Conservation (phyloP, 2,329 filamentous ascomycete species). For the Cephalotrichum gorgonifer region DNA sequence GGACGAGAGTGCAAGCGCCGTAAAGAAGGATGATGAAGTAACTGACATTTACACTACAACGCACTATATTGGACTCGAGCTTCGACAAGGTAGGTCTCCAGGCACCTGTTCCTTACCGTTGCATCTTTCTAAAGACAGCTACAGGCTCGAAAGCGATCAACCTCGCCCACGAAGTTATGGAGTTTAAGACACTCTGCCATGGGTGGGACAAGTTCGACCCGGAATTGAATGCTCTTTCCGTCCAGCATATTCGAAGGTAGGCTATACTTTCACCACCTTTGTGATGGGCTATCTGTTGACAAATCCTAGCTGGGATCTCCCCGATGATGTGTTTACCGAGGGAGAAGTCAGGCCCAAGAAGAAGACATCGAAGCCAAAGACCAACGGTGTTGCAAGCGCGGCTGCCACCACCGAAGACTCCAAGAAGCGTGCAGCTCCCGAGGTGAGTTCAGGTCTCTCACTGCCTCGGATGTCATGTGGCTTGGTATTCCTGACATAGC, state of each 20-base stretch:
- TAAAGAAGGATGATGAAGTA: conserved; percentile 13
- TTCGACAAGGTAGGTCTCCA: conserved; percentile 55
- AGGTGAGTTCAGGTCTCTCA: conserved; percentile 23
- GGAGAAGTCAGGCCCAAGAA: conserved; percentile 62
- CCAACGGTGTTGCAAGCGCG: conserved; percentile 6
- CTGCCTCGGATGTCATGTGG: background rate
- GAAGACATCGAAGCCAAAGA: background rate
- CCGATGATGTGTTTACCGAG: conserved; percentile 76
- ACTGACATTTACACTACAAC: conserved; percentile 68
- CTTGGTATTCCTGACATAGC: background rate
- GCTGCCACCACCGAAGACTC: conserved; percentile 28
- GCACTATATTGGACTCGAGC: conserved; percentile 83
- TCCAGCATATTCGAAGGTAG: conserved; percentile 81
- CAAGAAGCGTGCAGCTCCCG: conserved; percentile 39
- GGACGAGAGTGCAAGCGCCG: conserved; percentile 4
- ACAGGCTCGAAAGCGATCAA: conserved; percentile 61
- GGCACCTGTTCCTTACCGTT: background rate
- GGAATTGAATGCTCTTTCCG: conserved; percentile 66
- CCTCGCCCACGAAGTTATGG: conserved; percentile 69
- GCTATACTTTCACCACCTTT: conserved; percentile 21
- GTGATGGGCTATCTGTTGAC: conserved; percentile 1
- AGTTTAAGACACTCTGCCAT: conserved; percentile 77
- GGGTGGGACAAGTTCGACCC: conserved; percentile 66
- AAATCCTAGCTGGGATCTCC: conserved; percentile 63
- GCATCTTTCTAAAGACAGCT: background rate